Base-by-base conservation (phyloP, 2,329 filamentous ascomycete species). In the Lecanosticta acicola region DNA sequence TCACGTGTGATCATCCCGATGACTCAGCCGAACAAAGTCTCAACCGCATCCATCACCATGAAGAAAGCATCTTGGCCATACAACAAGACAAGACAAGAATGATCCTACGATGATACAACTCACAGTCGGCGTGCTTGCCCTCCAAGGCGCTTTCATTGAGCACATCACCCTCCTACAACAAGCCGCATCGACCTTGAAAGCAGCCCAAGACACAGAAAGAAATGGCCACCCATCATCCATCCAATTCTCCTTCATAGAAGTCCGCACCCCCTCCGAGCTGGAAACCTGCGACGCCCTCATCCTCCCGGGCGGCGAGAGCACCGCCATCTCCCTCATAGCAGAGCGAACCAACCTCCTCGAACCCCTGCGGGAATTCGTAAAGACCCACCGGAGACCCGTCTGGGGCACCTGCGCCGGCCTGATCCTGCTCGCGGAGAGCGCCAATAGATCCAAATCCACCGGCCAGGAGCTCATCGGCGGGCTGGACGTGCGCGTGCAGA, bases 351-450 rank as follows among this genome's bases (percentile, higher is more conserved):
- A 84, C 13, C 71, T 98, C 29, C 71, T 98, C 45, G 87, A 94
- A 58, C 89, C 89, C 2, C 70, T 98, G 51, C 75, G 88, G 43
- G 78, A 90, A 24, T 98, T 95, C 68, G 90, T 97, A 62, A 95
- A 95, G 83, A 72, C 86, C 33, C 72, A 80, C 42, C 80, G 84
- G 56, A 89, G 85, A 58, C 90, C 90, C 9, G 87, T 85, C 18
- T 98, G 91, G 91, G 93, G 93, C 46, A 97, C 93, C 16, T 98
- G 93, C 66, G 93, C 93, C 10, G 93, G 93, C 8, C 77, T 97
- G 46, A 96, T 98, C 57, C 73, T 97, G 39, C 81, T 98, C 40
- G 85, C 89, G 1, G 86, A 95, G 61, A 82, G 85, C 48, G 91
- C 89, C 40, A 94, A 91, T 65, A 80, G 84, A 51, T 89, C 87